Percentiles rank a stretch among this genome's conserved stretches.
These are phyloP conservation scores for Candida neerlandica DNA, from an alignment of 1,139 yeast genomes.

Conservation along the genomic window DNA sequence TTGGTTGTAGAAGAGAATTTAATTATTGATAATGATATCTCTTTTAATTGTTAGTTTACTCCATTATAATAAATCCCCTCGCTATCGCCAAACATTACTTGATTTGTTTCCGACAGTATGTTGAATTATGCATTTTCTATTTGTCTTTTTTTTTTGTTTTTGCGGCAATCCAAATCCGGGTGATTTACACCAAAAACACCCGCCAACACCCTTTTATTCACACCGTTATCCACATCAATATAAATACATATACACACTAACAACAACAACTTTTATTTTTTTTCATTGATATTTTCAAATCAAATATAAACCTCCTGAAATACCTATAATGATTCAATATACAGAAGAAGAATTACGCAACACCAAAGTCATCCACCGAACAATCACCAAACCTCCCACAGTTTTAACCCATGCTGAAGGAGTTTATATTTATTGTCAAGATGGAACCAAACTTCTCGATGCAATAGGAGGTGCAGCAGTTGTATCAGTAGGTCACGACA, in stretches of 20 bases:
- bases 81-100: no score
- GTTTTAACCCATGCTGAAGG: not conserved
- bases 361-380: not conserved
- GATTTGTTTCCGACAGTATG: no score
- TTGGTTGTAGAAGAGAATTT: no score
- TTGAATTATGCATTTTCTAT: no score
- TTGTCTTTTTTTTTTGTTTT: not conserved
- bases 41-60: no score
- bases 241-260: not conserved
- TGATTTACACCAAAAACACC: no score
- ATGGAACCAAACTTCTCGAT: not conserved
- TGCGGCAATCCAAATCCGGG: conserved; percentile 4
- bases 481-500: conserved; percentile 40
- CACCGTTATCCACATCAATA: not conserved
- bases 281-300: not conserved
- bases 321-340: not conserved
- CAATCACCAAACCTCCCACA: not conserved
- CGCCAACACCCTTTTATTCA: no score
- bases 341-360: not conserved
- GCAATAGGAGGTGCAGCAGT: not conserved
- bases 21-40: no score
- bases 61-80: no score
- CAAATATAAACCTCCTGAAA: not conserved
- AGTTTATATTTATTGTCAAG: not conserved
- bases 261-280: not conserved